Evolutionary conservation across 2,329 filamentous ascomycete species (phyloP).

Genomic region (Diaporthe nobilis): DNA sequence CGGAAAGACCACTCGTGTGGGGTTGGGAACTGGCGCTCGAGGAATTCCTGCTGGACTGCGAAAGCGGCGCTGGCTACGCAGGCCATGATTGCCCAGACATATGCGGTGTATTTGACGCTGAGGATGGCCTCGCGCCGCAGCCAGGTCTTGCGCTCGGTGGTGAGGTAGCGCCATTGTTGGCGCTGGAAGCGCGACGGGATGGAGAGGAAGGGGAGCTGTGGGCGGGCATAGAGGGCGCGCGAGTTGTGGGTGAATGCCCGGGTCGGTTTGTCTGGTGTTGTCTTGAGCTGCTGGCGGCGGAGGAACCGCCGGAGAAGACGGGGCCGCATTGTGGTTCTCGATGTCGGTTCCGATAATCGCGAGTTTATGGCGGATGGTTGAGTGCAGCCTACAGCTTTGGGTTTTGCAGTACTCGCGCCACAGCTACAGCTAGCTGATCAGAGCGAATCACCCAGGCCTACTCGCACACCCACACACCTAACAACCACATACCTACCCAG

Average conservation of each 20-base stretch:
- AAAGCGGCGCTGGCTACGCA: conserved; percentile 73
- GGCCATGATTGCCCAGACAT: conserved; percentile 74
- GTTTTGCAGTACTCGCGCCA: too few species aligned
- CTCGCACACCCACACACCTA: too few species aligned
- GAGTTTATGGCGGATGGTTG: neutral
- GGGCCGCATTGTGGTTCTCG: conserved; percentile 54
- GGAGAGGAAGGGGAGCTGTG: conserved; percentile 66
- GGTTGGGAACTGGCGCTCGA: conserved; percentile 84
- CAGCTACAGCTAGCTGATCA: too few species aligned
- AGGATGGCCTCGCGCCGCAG: conserved; percentile 79
- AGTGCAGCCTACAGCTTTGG: too few species aligned
- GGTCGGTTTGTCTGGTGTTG: conserved; percentile 38
- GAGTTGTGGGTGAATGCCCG: conserved; percentile 73
- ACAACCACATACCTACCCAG: too few species aligned
- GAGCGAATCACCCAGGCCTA: too few species aligned
- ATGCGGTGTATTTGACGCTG: conserved; percentile 76
- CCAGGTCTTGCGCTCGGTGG: conserved; percentile 82
- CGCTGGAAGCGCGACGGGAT: conserved; percentile 54
- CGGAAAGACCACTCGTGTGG: conserved; percentile 85
- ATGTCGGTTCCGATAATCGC: neutral
- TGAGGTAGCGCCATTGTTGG: conserved; percentile 78
- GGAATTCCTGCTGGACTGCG: conserved; percentile 78
- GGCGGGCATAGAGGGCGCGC: conserved; percentile 57
- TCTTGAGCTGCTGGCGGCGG: conserved; percentile 43
- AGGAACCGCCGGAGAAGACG: conserved; percentile 55